Evolutionary conservation across 2,329 filamentous ascomycete species (phyloP).

Genomic region (Thelonectria olida): DNA sequence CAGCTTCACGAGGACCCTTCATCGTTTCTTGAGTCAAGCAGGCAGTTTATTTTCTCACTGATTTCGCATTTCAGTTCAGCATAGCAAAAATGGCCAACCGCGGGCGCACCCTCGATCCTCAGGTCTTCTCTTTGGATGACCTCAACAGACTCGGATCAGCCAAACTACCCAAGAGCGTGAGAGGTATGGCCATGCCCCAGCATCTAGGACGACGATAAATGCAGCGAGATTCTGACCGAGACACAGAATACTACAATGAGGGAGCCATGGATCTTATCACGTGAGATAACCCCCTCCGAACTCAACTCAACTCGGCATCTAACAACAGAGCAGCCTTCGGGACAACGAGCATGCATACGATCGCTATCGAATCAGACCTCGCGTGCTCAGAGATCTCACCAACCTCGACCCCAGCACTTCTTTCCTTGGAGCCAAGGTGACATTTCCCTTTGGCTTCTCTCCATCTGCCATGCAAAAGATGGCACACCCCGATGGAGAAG

Average conservation of each 20-base stretch:
- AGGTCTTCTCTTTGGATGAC: conserved; percentile 17
- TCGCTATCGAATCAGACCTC: conserved; percentile 20
- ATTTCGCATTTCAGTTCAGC: neutral
- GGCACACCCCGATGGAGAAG: conserved; percentile 17
- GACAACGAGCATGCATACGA: conserved; percentile 22
- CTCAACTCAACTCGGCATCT: too few relatives aligned
- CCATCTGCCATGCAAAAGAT: conserved; percentile 18
- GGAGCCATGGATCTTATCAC: conserved; percentile 9
- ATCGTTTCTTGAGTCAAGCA: too few relatives aligned
- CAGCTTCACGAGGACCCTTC: neutral
- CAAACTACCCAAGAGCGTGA: conserved; percentile 8
- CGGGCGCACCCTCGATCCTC: conserved; percentile 21
- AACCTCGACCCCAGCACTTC: conserved; percentile 12
- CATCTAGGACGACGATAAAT: neutral
- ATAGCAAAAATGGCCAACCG: conserved; percentile 21
- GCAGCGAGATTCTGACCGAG: neutral
- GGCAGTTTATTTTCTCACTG: neutral
- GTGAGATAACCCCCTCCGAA: too few relatives aligned
- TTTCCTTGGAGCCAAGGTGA: conserved; percentile 17
- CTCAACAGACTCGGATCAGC: conserved; percentile 22
- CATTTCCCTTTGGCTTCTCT: conserved; percentile 21
- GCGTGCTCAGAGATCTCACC: conserved; percentile 16
- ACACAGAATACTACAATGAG: conserved; percentile 16
- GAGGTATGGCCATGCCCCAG: neutral
- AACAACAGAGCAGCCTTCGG: conserved; percentile 18